Evolutionary conservation across 306 rosid species (phyloP).

Genomic region (Trifolium dubium): DNA sequence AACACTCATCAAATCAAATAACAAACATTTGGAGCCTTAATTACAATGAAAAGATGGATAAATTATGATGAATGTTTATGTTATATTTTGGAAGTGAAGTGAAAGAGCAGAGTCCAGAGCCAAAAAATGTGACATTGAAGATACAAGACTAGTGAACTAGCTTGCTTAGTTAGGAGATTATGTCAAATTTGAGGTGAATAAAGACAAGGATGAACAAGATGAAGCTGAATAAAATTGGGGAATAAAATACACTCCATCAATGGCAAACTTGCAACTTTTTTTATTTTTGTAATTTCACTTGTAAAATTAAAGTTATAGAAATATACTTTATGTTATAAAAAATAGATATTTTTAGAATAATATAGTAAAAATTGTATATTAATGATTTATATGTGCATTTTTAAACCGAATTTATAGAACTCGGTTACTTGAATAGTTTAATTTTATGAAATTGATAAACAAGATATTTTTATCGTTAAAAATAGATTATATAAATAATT

Average conservation of each 20-base stretch:
- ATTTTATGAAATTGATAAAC: too few relatives aligned
- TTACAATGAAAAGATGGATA: background rate
- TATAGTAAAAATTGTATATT: constrained; percentile 6
- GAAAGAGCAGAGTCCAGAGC: constrained; percentile 37
- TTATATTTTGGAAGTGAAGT: constrained; percentile 32
- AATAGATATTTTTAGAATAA: background rate
- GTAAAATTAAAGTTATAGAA: constrained; percentile 17
- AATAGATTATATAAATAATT: too few relatives aligned
- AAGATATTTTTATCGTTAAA: too few relatives aligned
- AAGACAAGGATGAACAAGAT: constrained; percentile 20
- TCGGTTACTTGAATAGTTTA: too few relatives aligned
- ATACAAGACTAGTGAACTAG: constrained; percentile 35
- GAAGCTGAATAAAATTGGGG: constrained; percentile 11
- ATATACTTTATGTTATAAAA: background rate
- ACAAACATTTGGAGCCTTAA: constrained; percentile 35
- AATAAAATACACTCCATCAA: constrained; percentile 2
- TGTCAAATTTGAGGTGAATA: constrained; percentile 42
- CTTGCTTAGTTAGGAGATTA: constrained; percentile 19
- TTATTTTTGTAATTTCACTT: background rate
- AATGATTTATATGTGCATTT: background rate
- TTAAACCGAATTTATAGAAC: too few relatives aligned
- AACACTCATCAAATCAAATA: constrained; percentile 47
- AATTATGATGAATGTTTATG: background rate
- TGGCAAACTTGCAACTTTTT: background rate
- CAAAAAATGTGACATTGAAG: constrained; percentile 53